Evolutionary conservation across 176 grass and related monocot genomes (phyloP).

Genomic region (Avena insularis): DNA sequence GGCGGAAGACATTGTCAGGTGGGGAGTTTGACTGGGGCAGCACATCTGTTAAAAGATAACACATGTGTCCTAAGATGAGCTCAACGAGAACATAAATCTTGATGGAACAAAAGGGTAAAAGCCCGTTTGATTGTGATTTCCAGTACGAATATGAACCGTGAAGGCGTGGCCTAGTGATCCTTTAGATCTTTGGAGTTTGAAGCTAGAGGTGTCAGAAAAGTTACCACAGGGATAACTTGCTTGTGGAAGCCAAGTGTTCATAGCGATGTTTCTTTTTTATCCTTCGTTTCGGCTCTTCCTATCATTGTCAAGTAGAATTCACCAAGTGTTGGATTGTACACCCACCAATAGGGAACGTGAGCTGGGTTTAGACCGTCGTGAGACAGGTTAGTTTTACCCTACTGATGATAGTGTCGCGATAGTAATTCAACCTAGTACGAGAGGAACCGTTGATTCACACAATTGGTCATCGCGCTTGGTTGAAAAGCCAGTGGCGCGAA

Average conservation of each 20-base stretch:
- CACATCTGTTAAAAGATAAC: conserved; percentile 74
- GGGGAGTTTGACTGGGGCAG: conserved; percentile 62
- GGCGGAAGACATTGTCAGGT: conserved; percentile 80
- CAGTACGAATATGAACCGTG: conserved; percentile 66
- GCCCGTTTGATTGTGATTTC: no score
- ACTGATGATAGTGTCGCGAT: no score
- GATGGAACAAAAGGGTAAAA: no score
- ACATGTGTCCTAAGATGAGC: conserved; percentile 67
- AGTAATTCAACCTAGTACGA: no score
- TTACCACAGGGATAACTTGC: conserved; percentile 71
- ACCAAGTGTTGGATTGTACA: no score
- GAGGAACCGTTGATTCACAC: conserved; percentile 24
- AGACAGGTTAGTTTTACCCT: no score
- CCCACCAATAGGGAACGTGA: no score
- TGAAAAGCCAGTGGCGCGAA: conserved; percentile 51
- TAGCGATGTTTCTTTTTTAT: no score
- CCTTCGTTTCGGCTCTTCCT: no score
- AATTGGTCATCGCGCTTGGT: conserved; percentile 61
- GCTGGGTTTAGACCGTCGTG: no score
- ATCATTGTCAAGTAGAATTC: no score
- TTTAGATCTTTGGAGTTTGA: conserved; percentile 68
- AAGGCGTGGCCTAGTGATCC: conserved; percentile 72
- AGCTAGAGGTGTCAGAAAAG: conserved; percentile 21
- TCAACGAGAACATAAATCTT: conserved; percentile 75
- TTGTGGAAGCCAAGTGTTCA: no score